Percentiles rank a stretch among this genome's conserved stretches.
phyloP scores from a whole-genome alignment of 345 rosid species.

The Citrus australasica region DNA sequence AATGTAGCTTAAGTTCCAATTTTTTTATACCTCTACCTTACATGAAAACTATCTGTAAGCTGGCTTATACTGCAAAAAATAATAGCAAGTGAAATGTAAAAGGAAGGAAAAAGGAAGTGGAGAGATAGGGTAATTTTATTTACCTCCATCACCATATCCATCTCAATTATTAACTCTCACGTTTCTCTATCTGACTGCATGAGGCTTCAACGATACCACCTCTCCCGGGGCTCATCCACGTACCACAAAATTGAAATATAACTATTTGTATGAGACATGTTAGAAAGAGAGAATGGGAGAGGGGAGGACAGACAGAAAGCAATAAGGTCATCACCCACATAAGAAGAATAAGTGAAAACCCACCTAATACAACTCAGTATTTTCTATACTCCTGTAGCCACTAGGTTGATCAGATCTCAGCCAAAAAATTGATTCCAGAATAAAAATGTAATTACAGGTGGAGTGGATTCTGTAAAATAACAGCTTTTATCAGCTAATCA shows the following conservation, averaged over 20 bases:
- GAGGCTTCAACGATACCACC: background rate
- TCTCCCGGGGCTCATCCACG: background rate
- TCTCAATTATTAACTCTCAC: background rate
- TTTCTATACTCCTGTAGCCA: background rate
- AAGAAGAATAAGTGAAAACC: background rate
- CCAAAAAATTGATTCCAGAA: background rate
- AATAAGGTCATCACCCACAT: background rate
- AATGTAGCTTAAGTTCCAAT: background rate
- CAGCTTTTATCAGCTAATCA: background rate
- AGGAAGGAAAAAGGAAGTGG: background rate
- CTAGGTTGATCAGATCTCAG: background rate
- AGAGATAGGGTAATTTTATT: background rate
- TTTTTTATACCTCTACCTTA: no score
- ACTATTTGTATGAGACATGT: background rate
- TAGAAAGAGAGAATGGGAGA: background rate
- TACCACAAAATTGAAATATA: background rate
- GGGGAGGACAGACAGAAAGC: background rate
- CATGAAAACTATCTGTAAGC: no score
- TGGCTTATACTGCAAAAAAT: background rate
- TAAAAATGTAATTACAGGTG: background rate
- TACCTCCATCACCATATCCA: background rate
- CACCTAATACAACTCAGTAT: background rate
- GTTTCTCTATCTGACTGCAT: background rate
- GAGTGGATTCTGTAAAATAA: background rate
- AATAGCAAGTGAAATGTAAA: background rate